Evolutionary conservation across 2,329 filamentous ascomycete genomes (phyloP), one percentile per base, ranked within the genome.

Genomic region (Xylariaceae sp.): DNA sequence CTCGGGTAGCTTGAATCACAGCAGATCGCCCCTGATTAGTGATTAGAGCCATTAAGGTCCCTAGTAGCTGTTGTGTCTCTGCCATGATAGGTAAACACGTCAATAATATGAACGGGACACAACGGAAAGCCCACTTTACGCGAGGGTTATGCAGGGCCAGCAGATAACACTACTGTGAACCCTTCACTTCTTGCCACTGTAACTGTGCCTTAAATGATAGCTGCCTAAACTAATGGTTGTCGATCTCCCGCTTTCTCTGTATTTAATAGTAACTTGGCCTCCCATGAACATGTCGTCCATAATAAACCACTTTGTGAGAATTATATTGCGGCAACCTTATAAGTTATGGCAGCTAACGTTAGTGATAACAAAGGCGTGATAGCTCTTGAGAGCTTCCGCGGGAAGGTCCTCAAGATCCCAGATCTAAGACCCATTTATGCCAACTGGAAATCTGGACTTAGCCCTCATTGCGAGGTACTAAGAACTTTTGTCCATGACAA

Each of bases 341-440:
- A 12, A 21, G 2, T 18, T 9, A 26, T 40, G n/a, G 10, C 18
- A 6, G 23, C 29, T 14, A 20, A 40, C n/a, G 51, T 58, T 48
- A 37, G 20, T n/a, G 51, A 54, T 23, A 46, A 47, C 26, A 41
- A 52, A 12, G 48, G 51, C 16, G 48, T 46, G 18, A 40, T 44
- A 18, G 44, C 52, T 45, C 51, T 54, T 40, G 45, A 41, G 48
- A 44, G 56, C 32, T 20, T 58, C 20, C 44, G 23, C 50, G 56
- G 51, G 20, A 43, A 54, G 26, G 12, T 54, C n/a, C 56, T 58
- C 9, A 44, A 32, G 42, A 56, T 64, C 18, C 62, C 62, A 2
- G 62, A 64, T 23, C 52, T 64, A 10, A 52, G 57, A 40, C 62
- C 62, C 3, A 47, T 62, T 6, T 64, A 64, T 32, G 40, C 48